phyloP scores from a whole-genome alignment of 139 green algal species.

The Chlamydomonas schloesseri region DNA sequence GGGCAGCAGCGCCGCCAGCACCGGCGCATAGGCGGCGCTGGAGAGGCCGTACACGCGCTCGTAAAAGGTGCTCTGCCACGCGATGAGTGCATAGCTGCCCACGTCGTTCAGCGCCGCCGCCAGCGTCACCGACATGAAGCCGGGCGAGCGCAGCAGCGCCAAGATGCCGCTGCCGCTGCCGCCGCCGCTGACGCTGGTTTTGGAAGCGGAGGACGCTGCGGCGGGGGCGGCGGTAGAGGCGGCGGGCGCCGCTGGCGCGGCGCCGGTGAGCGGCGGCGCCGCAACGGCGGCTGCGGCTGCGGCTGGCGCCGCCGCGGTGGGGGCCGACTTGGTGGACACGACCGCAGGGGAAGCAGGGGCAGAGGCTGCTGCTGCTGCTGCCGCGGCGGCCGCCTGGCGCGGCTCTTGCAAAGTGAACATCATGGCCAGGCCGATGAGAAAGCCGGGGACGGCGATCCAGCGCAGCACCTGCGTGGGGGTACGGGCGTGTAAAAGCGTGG shows the following conservation, averaged over 20 bases:
- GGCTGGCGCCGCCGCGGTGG: background rate
- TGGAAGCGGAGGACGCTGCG: no score
- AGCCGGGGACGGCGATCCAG: conserved; percentile 54
- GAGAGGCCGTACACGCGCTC: conserved; percentile 83
- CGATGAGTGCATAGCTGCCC: conserved; percentile 88
- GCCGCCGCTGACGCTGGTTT: no score
- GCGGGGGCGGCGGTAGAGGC: background rate
- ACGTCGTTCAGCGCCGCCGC: conserved; percentile 91
- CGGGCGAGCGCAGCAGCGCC: conserved; percentile 57
- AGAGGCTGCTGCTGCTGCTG: background rate
- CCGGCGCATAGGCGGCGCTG: conserved; percentile 80
- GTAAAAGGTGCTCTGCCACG: conserved; percentile 93
- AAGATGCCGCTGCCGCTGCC: conserved; percentile 9
- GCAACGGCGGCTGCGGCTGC: background rate
- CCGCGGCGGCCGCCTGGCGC: background rate
- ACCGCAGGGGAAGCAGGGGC: background rate
- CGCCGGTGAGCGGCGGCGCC: background rate
- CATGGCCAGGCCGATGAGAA: conserved; percentile 44
- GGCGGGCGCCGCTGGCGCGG: conserved; percentile 13
- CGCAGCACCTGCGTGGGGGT: conserved; percentile 38
- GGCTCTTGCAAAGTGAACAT: conserved; percentile 48
- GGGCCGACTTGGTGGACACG: background rate
- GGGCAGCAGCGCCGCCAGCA: conserved; percentile 88
- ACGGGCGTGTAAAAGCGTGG: no score
- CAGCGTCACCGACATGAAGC: conserved; percentile 77